phyloP scores from a whole-genome alignment of 2,329 filamentous ascomycete species.

The Emmonsiellopsis sp. region DNA sequence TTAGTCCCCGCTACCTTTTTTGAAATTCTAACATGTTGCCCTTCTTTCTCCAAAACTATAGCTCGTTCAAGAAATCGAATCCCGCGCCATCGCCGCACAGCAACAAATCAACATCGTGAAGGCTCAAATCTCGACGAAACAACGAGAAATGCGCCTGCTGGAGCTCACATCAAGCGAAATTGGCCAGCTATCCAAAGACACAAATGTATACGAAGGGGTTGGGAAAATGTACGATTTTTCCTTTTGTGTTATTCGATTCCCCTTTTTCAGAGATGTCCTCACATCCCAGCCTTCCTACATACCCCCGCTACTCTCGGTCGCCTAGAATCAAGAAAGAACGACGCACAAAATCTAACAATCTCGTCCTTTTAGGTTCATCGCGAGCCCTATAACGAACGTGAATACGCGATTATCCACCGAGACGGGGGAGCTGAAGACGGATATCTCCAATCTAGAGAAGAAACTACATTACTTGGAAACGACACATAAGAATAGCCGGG shows the following conservation, averaged over 20 bases:
- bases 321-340: not conserved
- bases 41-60: slow-evolving; percentile 28
- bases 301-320: too few species aligned
- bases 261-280: not conserved
- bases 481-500: slow-evolving; percentile 86
- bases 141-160: slow-evolving; percentile 78
- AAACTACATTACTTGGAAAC: slow-evolving; percentile 88
- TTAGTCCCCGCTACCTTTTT: not conserved
- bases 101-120: slow-evolving; percentile 85
- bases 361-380: slow-evolving; percentile 67
- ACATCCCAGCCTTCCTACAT: slow-evolving; percentile 1
- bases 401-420: slow-evolving; percentile 68
- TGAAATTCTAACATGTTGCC: not conserved
- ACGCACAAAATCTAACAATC: not conserved
- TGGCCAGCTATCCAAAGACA: slow-evolving; percentile 61
- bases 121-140: slow-evolving; percentile 73
- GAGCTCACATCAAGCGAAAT: slow-evolving; percentile 82
- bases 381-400: slow-evolving; percentile 61
- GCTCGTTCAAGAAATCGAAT: slow-evolving; percentile 90
- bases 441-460: slow-evolving; percentile 75
- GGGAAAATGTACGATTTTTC: slow-evolving; percentile 73
- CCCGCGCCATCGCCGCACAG: slow-evolving; percentile 76
- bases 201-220: slow-evolving; percentile 84
- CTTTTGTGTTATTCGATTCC: not conserved
- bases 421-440: slow-evolving; percentile 62